These are phyloP conservation scores for Claviceps sp. DNA, from an alignment of 2,329 filamentous ascomycete species.

Conservation along the genomic window DNA sequence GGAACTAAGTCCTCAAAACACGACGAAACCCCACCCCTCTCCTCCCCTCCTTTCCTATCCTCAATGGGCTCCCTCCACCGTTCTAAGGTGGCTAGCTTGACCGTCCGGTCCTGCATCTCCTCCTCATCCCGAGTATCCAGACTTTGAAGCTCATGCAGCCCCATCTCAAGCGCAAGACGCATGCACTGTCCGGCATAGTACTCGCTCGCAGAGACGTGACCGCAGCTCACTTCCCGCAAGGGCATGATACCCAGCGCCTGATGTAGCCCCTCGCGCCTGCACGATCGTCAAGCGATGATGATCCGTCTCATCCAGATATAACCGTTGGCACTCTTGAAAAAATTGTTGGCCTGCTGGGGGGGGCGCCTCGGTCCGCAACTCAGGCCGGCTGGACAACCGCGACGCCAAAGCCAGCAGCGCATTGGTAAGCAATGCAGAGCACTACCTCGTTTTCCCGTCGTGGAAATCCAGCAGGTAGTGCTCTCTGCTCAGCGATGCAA, in stretches of 20 bases:
- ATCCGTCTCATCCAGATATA: conserved; percentile 43
- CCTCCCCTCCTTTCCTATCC: too few species aligned
- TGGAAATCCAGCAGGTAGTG: conserved; percentile 54
- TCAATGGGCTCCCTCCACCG: too few species aligned
- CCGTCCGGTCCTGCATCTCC: conserved; percentile 40
- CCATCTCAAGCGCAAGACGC: conserved; percentile 57
- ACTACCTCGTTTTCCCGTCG: conserved; percentile 46
- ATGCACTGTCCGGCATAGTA: conserved; percentile 59
- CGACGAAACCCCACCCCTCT: too few species aligned
- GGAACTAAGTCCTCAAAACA: too few species aligned
- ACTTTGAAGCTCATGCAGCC: conserved; percentile 42
- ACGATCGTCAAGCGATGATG: conserved; percentile 54
- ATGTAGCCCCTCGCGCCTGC: too few species aligned
- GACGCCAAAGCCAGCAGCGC: conserved; percentile 51
- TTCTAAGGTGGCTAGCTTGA: conserved; percentile 45
- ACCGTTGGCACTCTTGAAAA: conserved; percentile 51
- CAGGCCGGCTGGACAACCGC: conserved; percentile 50
- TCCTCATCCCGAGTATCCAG: conserved; percentile 15
- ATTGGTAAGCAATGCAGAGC: conserved; percentile 52
- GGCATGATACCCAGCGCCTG: conserved; percentile 68
- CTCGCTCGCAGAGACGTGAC: conserved; percentile 57
- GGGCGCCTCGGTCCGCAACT: conserved; percentile 43
- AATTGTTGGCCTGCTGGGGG: conserved; percentile 57
- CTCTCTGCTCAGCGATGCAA: conserved; percentile 57
- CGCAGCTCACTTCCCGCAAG: conserved; percentile 57